A percentile compares a stretch with the other conserved stretches of the same genome.
Conservation (phyloP, 768 basidiomycete species). For the Peribolospora baueri region DNA sequence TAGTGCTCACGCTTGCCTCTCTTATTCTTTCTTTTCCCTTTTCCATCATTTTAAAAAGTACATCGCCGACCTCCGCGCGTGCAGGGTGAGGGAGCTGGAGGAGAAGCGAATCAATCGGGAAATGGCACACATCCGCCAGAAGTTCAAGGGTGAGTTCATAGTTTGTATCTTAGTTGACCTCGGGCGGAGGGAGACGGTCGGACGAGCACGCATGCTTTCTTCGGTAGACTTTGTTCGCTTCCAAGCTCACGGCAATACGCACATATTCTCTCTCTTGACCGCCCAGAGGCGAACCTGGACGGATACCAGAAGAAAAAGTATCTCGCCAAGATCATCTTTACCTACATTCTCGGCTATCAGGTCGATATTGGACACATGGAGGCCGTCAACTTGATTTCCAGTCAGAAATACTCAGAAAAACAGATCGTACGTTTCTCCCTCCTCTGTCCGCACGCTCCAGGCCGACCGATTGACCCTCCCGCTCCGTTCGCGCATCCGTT, state of each 20-base stretch:
- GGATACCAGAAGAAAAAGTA: conserved; percentile 35
- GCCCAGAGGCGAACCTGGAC: conserved; percentile 23
- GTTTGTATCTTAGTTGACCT: too few species aligned
- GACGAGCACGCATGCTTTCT: too few species aligned
- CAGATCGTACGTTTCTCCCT: conserved; percentile 49
- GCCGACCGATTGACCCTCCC: too few species aligned
- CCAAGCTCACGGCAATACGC: not conserved
- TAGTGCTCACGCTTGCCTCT: too few species aligned
- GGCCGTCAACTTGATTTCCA: conserved; percentile 90
- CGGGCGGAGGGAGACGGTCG: too few species aligned
- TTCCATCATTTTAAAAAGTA: conserved; percentile 30
- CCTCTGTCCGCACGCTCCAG: too few species aligned
- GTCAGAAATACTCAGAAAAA: conserved; percentile 88
- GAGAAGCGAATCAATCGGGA: conserved; percentile 99
- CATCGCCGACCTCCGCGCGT: conserved; percentile 95
- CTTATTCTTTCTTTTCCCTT: too few species aligned
- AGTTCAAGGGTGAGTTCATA: conserved; percentile 58
- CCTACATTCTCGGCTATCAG: conserved; percentile 95
- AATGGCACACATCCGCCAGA: conserved; percentile 98
- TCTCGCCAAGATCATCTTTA: conserved; percentile 96
- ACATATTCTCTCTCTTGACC: not conserved
- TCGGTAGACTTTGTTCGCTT: not conserved
- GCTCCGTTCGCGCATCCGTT: not conserved
- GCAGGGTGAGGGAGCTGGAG: conserved; percentile 82
- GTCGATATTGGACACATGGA: conserved; percentile 99